Base-by-base conservation (phyloP, 2,329 filamentous ascomycete species). In the Ophiostoma ips region DNA sequence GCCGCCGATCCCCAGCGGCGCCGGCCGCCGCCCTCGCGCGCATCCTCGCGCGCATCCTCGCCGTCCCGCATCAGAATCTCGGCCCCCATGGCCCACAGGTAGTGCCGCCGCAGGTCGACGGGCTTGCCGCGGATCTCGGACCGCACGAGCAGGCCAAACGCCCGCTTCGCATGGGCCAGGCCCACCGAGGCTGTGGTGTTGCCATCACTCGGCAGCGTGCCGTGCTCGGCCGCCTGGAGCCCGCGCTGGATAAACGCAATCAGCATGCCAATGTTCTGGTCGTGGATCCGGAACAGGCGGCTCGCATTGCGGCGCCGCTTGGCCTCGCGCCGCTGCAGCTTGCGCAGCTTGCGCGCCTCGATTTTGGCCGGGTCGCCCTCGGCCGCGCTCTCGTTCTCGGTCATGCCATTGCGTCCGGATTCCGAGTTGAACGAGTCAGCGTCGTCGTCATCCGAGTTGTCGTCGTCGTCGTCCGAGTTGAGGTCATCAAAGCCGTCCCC, bases 21-120 rank as follows among this genome's bases (percentile, higher is more conserved):
- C 3, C 40, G 37, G 18, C 33, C 21, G 13, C 46, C 51, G 21
- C 28, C 15, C 15, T 30, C 21, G 3, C 2, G 8, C 8, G 7
- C 21, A 15, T 38, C 11, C 13, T 38, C 28, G n/a, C 36, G 2
- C 36, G 21, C 19, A 33, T 45, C 41, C 53, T 72, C 68, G 7
- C 71, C 72, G 28, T 72, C 67, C 15, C 83, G 76, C 66, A 94
- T 79, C 50, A 95, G 66, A 18, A 95, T 77, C 65, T 95, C 89
- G 2, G 86, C 87, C 1, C 87, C 88, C 41, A 95, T 74, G 13
- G 82, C 82, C 90, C 89, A 95, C 56, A 84, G 74, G 34, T 78
- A 75, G 58, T 81, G 73, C 18, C 70, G 70, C 36, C 87, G 76
- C 45, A 90, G 63, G 61, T 95, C 87, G 18, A 89, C 70, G 7